These are phyloP conservation scores for Backusella morwellensis DNA, from an alignment of 192 early-diverging fungal genomes.

Conservation along the genomic window DNA sequence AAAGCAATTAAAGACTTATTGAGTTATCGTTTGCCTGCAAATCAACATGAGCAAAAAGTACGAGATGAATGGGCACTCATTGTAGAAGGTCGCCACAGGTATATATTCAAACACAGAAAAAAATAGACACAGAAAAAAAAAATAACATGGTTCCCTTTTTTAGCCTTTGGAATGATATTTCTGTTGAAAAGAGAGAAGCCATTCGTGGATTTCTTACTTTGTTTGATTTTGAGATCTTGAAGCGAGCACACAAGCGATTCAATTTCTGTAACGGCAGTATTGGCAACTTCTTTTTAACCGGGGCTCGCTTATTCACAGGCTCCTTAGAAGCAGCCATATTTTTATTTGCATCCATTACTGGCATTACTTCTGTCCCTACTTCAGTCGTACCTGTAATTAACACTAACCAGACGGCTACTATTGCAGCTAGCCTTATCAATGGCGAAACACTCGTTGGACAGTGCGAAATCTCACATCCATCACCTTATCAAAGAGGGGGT, in stretches of 20 bases:
- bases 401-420: slow-evolving; percentile 58
- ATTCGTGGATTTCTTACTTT: slow-evolving; percentile 72
- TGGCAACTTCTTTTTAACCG: slow-evolving; percentile 80
- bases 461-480: slow-evolving; percentile 76
- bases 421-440: slow-evolving; percentile 66
- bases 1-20: slow-evolving; percentile 68
- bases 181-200: slow-evolving; percentile 56
- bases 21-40: slow-evolving; percentile 63
- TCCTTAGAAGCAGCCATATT: slow-evolving; percentile 71
- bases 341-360: slow-evolving; percentile 68
- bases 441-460: slow-evolving; percentile 63
- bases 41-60: slow-evolving; percentile 48
- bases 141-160: background rate
- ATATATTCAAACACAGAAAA: slow-evolving; percentile 11
- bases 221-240: slow-evolving; percentile 66
- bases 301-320: slow-evolving; percentile 70
- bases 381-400: slow-evolving; percentile 71
- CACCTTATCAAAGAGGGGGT: slow-evolving; percentile 7
- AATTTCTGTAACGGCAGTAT: slow-evolving; percentile 73
- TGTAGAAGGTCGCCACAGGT: slow-evolving; percentile 71
- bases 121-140: background rate
- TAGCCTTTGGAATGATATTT: slow-evolving; percentile 51
- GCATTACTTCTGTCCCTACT: slow-evolving; percentile 55
- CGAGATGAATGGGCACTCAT: slow-evolving; percentile 74
- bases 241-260: slow-evolving; percentile 58